phyloP scores from a whole-genome alignment of 1,284 basidiomycete species.

The Rhodofomes roseus region DNA sequence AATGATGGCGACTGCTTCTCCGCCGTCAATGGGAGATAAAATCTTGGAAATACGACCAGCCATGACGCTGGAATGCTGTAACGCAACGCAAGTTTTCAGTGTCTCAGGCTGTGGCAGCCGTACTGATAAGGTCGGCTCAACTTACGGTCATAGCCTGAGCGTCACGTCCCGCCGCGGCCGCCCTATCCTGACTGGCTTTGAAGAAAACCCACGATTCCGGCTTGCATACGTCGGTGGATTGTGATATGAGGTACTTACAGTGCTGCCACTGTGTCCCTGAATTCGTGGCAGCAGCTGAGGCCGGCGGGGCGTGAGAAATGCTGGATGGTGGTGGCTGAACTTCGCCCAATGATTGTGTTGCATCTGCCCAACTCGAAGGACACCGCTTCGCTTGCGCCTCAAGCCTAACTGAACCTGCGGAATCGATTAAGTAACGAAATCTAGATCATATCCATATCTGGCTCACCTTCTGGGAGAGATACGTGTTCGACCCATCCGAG shows the following conservation, averaged over 20 bases:
- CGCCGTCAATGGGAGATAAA: background rate
- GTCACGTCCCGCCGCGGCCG: too few species aligned
- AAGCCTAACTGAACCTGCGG: constrained; percentile 3
- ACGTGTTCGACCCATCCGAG: constrained; percentile 15
- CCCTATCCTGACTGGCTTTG: too few species aligned
- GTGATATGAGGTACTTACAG: constrained; percentile 9
- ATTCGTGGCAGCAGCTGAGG: too few species aligned
- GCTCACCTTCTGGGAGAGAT: background rate
- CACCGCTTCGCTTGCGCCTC: background rate
- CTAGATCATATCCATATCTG: background rate
- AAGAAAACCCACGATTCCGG: constrained; percentile 17
- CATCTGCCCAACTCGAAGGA: background rate
- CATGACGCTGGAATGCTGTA: background rate
- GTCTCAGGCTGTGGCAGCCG: too few species aligned
- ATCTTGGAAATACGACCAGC: constrained; percentile 5
- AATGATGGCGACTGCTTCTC: constrained; percentile 1
- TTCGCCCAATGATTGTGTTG: too few species aligned
- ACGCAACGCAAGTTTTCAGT: too few species aligned
- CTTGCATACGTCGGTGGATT: constrained; percentile 14
- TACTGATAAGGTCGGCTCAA: too few species aligned
- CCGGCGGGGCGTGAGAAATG: too few species aligned
- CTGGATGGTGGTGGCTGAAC: background rate
- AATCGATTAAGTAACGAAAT: background rate
- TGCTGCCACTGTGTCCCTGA: too few species aligned
- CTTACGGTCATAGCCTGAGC: too few species aligned